Evolutionary conservation across 2,329 filamentous ascomycete species (phyloP).

Genomic region (Cladobotryum protrusum): DNA sequence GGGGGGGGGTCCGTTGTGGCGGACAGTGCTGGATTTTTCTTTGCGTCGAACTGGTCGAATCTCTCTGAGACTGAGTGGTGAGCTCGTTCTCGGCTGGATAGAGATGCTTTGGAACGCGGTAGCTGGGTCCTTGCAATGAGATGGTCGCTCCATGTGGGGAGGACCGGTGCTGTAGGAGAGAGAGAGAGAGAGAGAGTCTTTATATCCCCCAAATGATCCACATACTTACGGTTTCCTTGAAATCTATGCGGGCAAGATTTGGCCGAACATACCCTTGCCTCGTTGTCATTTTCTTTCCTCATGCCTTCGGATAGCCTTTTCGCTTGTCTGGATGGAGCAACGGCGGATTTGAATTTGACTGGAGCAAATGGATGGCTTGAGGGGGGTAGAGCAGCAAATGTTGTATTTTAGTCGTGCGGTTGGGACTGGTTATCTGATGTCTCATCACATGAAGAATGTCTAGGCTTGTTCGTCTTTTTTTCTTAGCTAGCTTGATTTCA

Average conservation of each 20-base stretch:
- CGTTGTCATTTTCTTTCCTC: slow-evolving; percentile 18
- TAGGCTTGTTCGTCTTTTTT: slow-evolving; percentile 29
- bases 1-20: slow-evolving; percentile 2
- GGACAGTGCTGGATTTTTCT: slow-evolving; percentile 2
- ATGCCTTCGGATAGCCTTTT: slow-evolving; percentile 24
- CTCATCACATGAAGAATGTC: slow-evolving; percentile 24
- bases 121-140: slow-evolving; percentile 17
- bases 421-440: slow-evolving; percentile 28
- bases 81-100: slow-evolving; percentile 4
- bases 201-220: slow-evolving; percentile 12
- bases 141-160: slow-evolving; percentile 6
- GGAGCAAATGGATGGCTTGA: slow-evolving; percentile 26
- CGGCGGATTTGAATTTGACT: slow-evolving; percentile 27
- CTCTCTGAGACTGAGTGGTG: neutral
- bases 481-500: slow-evolving; percentile 35
- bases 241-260: slow-evolving; percentile 16
- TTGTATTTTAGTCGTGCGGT: slow-evolving; percentile 35
- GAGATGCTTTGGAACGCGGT: slow-evolving; percentile 17
- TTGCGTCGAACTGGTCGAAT: neutral
- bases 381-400: slow-evolving; percentile 26
- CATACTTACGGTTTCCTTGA: slow-evolving; percentile 15
- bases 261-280: slow-evolving; percentile 13
- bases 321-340: slow-evolving; percentile 25
- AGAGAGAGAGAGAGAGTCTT: neutral
- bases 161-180: slow-evolving; percentile 6